These are phyloP conservation scores for Aspergillus alliaceus DNA, from an alignment of 2,329 filamentous ascomycete species.

Conservation along the genomic window DNA sequence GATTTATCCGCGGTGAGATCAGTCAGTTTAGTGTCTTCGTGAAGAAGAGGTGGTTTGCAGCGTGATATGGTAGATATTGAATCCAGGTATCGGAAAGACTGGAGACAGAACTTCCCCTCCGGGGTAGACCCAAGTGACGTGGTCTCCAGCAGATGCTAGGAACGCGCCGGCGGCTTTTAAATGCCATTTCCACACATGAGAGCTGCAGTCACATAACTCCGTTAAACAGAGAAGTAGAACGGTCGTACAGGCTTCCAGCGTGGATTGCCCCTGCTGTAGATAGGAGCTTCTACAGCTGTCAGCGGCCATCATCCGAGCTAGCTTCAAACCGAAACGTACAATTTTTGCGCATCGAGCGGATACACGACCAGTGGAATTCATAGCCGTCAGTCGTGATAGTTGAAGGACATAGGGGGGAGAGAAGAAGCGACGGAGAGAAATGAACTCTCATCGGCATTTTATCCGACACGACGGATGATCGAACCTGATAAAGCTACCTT, in stretches of 20 bases:
- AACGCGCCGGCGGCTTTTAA: conserved; percentile 45
- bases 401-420: no score
- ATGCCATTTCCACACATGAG: conserved; percentile 45
- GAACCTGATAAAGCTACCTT: neutral
- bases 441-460: neutral
- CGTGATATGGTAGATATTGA: conserved; percentile 32
- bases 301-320: neutral
- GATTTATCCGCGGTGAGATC: conserved; percentile 15
- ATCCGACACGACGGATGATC: neutral
- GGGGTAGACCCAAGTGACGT: conserved; percentile 24
- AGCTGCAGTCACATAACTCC: conserved; percentile 46
- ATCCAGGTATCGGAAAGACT: conserved; percentile 38
- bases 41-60: conserved; percentile 28
- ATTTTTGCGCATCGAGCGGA: neutral
- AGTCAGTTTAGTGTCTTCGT: conserved; percentile 12
- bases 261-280: conserved; percentile 26
- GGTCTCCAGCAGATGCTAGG: conserved; percentile 32
- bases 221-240: conserved; percentile 46
- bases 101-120: conserved; percentile 39
- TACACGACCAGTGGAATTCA: neutral
- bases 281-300: conserved; percentile 15
- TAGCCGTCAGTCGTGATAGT: no score
- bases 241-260: conserved; percentile 42
- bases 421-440: neutral
- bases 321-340: neutral